Percentiles rank a stretch among this genome's conserved stretches.
phyloP scores from a whole-genome alignment of 768 basidiomycete species.

The Gelatoporia subvermispora region DNA sequence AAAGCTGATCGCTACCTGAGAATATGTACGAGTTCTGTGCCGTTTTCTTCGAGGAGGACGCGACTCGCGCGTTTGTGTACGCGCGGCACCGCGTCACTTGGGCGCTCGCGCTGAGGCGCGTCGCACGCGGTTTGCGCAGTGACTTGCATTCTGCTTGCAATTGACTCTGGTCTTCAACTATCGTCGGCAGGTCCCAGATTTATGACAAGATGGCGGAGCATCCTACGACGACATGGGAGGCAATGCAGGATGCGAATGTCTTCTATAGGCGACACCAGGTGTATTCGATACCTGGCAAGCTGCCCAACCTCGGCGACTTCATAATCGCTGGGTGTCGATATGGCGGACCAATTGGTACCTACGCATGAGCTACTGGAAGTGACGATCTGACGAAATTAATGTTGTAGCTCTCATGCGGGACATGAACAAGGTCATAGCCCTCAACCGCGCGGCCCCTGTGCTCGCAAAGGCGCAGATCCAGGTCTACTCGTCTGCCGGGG shows the following conservation, averaged over 20 bases:
- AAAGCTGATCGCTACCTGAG: too few relatives aligned
- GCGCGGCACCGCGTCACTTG: too few relatives aligned
- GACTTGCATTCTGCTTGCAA: too few relatives aligned
- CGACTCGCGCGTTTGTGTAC: too few relatives aligned
- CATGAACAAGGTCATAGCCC: conserved; percentile 67
- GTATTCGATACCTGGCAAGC: conserved; percentile 76
- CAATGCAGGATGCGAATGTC: conserved; percentile 80
- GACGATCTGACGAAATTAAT: not conserved
- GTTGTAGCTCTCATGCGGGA: conserved; percentile 84
- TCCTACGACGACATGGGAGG: conserved; percentile 83
- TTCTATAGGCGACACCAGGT: conserved; percentile 86
- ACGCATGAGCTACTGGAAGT: not conserved
- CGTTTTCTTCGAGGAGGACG: too few relatives aligned
- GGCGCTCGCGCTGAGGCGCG: too few relatives aligned
- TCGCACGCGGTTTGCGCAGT: too few relatives aligned
- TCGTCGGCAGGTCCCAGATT: not conserved
- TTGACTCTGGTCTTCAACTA: too few relatives aligned
- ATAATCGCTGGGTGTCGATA: conserved; percentile 76
- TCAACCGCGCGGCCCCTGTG: conserved; percentile 53
- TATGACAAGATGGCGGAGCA: conserved; percentile 48
- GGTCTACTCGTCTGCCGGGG: conserved; percentile 83
- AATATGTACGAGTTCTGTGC: too few relatives aligned
- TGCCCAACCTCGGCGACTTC: conserved; percentile 76
- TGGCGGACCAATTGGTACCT: conserved; percentile 83
- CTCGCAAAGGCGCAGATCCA: conserved; percentile 79